Base-by-base conservation (phyloP, 345 rosid genomes). In the Aquilaria yunnanensis region DNA sequence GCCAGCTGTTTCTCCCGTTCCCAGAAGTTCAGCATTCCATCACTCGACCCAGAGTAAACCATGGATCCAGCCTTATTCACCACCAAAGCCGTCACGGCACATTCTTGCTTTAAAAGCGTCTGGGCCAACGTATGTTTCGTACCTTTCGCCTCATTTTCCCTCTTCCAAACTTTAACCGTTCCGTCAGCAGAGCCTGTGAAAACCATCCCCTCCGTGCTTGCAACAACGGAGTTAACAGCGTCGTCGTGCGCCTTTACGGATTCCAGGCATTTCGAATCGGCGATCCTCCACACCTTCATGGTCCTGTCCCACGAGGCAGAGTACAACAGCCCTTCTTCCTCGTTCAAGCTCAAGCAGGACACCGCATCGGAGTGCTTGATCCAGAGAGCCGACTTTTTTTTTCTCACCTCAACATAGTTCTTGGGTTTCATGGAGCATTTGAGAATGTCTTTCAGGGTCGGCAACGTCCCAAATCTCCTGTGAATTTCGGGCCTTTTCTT, bases 161-260 rank as follows among this genome's bases (percentile, higher is more conserved):
- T 67, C 61, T 84, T 81, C 98, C 98, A 93, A 2, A 85, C 90
- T 64, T 90, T 90, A 2, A 93, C 92, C 7, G 89, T 93, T 14
- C 98, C 97, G 46, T 93, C 98, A 10, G 97, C 98, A 2, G 98
- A 86, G 6, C 98, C 98, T 2, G 96, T 85, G 72, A 93, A 86
- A 43, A 90, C 80, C 72, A 81, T 30, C 16, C 82, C 84, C 16
- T 81, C 87, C 0, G 73, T 46, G 51, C 73, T 72, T 10, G 91
- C 70, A 0, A 90, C 85, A 0, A 93, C 96, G 0, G 90, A 83
- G 56, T 93, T 90, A 2, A 90, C 98, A 6, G 98, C 97, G 65
- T 93, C 98, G n/a, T 93, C 96, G 12, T 92, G 98, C 12, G 97
- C 91, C 51, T 60, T 74, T 59, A 92, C 68, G 0, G 98, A 92